Conservation (phyloP, 176 grass and related monocot genomes). For the Triticum urartu region DNA sequence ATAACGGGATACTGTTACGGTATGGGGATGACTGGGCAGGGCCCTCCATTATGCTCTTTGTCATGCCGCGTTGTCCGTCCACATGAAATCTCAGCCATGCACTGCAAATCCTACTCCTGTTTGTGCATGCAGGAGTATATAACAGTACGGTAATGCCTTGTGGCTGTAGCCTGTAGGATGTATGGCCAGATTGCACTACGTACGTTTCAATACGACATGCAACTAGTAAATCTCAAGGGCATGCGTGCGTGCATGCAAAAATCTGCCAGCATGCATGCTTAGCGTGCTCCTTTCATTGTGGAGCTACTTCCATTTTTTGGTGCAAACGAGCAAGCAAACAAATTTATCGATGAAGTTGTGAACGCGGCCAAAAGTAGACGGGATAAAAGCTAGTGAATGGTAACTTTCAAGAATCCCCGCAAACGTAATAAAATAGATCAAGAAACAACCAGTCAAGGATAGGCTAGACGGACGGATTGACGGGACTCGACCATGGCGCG, state of each 20-base stretch:
- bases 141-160: background rate
- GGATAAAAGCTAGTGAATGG: background rate
- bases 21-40: constrained; percentile 16
- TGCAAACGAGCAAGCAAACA: too few species aligned
- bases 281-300: too few species aligned
- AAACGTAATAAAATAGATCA: background rate
- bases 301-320: too few species aligned
- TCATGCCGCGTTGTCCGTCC: constrained; percentile 42
- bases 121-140: background rate
- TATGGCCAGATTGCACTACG: too few species aligned
- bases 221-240: too few species aligned
- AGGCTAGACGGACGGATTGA: constrained; percentile 1
- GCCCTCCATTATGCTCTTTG: constrained; percentile 42
- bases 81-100: background rate
- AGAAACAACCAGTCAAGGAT: background rate
- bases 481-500: background rate
- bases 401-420: too few species aligned
- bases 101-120: background rate
- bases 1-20: constrained; percentile 26
- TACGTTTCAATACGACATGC: too few species aligned
- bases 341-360: too few species aligned
- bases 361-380: too few species aligned
- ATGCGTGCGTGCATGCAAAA: too few species aligned
- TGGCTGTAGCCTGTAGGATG: too few species aligned
- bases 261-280: too few species aligned